Evolutionary conservation across 306 rosid genomes (phyloP).

Genomic region (Mimosa pudica): DNA sequence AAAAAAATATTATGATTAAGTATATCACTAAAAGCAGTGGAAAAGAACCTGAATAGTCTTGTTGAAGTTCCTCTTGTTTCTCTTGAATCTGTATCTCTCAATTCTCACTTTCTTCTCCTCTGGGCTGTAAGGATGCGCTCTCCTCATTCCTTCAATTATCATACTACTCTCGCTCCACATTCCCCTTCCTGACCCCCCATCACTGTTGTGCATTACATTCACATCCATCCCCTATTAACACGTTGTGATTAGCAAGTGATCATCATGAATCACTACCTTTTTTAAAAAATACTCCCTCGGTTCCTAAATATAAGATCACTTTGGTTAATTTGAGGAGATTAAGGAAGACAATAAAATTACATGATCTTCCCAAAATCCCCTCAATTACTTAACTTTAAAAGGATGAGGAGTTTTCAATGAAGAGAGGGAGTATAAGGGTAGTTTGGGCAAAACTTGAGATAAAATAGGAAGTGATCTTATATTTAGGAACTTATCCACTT

Average conservation of each 20-base stretch:
- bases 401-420: no score
- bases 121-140: conserved; percentile 68
- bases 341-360: no score
- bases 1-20: no score
- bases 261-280: neutral
- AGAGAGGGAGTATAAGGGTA: no score
- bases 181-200: conserved; percentile 54
- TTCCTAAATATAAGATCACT: no score
- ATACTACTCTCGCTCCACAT: conserved; percentile 71
- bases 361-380: no score
- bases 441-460: no score
- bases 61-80: conserved; percentile 84
- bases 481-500: no score
- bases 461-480: no score
- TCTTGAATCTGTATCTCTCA: conserved; percentile 82
- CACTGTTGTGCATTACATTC: conserved; percentile 43
- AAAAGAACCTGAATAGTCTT: conserved; percentile 80
- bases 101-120: conserved; percentile 86
- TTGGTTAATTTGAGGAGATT: no score
- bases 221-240: conserved; percentile 48
- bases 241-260: neutral
- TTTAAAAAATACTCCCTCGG: no score
- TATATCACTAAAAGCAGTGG: neutral
- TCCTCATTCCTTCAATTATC: conserved; percentile 90
- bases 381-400: no score